phyloP scores from a whole-genome alignment of 2,329 filamentous ascomycete species.

The Mycosphaerelloides madeirae region DNA sequence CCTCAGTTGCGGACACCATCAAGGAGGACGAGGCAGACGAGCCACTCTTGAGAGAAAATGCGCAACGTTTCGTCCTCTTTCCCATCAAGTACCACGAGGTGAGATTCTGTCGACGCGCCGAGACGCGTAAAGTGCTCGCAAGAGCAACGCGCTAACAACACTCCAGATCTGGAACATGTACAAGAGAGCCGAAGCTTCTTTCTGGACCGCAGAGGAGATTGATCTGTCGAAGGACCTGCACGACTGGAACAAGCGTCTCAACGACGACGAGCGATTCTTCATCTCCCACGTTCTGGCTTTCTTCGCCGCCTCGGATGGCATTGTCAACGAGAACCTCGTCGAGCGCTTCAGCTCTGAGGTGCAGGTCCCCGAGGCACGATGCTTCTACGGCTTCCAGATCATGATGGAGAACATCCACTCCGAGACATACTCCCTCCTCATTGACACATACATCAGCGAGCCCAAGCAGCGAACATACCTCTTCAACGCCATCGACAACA shows the following conservation, averaged over 20 bases:
- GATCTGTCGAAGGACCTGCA: conserved; percentile 98
- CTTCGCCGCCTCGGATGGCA: conserved; percentile 97
- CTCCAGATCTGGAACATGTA: conserved; percentile 99
- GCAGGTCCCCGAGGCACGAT: conserved; percentile 94
- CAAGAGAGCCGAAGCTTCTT: conserved; percentile 99
- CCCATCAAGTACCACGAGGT: conserved; percentile 99
- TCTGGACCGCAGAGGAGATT: conserved; percentile 99
- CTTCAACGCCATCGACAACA: conserved; percentile 98
- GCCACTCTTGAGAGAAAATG: conserved; percentile 91
- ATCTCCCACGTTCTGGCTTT: conserved; percentile 97
- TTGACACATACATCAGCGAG: conserved; percentile 99
- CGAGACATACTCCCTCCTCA: conserved; percentile 97
- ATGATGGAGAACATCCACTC: conserved; percentile 99
- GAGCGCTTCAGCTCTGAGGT: conserved; percentile 97
- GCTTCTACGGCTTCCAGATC: conserved; percentile 99
- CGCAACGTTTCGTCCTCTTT: conserved; percentile 93
- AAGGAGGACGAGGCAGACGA: conserved; percentile 71
- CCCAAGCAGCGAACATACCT: conserved; percentile 87
- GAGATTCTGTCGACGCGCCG: conserved; percentile 61
- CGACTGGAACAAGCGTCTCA: conserved; percentile 98
- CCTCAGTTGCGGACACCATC: conserved; percentile 49
- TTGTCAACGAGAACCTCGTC: conserved; percentile 98
- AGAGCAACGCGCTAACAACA: conserved; percentile 19
- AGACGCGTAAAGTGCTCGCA: conserved; percentile 28
- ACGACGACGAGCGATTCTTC: conserved; percentile 96